Base-by-base conservation (phyloP, 768 basidiomycete species). In the Asterophora lycoperdoides region DNA sequence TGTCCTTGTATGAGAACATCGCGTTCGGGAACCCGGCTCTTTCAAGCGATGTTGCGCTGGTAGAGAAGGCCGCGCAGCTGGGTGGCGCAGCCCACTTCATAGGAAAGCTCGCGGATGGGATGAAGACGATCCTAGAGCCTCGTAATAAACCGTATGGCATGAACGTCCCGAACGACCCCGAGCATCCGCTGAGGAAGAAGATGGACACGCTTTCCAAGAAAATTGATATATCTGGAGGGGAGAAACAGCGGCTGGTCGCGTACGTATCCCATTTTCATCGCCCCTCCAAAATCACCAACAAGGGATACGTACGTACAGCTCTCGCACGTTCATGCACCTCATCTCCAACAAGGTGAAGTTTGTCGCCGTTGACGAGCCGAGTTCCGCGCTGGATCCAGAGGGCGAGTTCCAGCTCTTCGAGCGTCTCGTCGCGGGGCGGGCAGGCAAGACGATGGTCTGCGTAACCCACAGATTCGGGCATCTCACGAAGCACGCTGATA, bases 1-100 rank as follows among this genome's bases (percentile, higher is more conserved):
- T 79, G 1, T 70, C 72, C 0, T 59, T 81, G 1, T 55, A 60
- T 11, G 75, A 75, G 36, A 76, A 75, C 52, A 72, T 76, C 19
- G 62, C 65, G 15, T 52, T 71, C 7, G 64, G 69, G 0, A 37
- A 59, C 34, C 54, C 59, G 0, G 43, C 51, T 1, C 33, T 49
- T 15, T 48, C 58, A 0, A 46, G 57, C 0, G 56, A 63, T 34
- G 29, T 42, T 10, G 50, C 48, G 7, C 35, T 54, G 18, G 56
- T 75, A 6, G 44, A 49, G 11, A 55, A 52, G n/a, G 69, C 74
- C 2, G 68, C 67, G 1, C 46, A 59, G 48, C 53, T 56, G 42
- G 68, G 65, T 1, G 65, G 68, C 19, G 59, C 68, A 5, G 30
- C 44, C n/a, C 55, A 47, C 4, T 55, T 60, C 13, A 47, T 58